Conservation (phyloP, 345 rosid species). For the Euphorbia lathyris region DNA sequence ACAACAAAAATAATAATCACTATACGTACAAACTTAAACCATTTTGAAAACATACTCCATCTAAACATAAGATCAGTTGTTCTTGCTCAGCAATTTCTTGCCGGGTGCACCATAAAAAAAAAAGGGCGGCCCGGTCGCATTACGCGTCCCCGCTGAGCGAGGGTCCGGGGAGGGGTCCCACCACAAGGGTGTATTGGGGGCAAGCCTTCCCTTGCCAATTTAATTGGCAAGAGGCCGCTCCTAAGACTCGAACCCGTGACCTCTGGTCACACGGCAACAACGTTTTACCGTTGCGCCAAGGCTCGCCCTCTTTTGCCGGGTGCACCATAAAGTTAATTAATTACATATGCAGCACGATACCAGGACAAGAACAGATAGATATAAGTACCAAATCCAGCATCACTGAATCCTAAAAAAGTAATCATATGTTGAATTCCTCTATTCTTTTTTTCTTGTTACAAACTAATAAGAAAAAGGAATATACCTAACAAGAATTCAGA, state of each 20-base stretch:
- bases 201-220: too few species aligned
- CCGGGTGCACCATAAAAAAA: background rate
- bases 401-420: background rate
- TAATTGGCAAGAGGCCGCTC: too few species aligned
- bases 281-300: too few species aligned
- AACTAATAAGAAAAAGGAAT: background rate
- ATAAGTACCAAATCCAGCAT: background rate
- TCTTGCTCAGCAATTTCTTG: background rate
- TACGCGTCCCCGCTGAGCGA: too few species aligned
- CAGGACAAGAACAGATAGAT: background rate
- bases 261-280: too few species aligned
- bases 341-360: background rate
- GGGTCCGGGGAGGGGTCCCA: too few species aligned
- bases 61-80: background rate
- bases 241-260: too few species aligned
- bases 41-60: background rate
- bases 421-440: background rate
- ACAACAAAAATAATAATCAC: constrained; percentile 3
- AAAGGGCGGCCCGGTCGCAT: too few species aligned
- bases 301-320: too few species aligned
- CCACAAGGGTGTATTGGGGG: too few species aligned
- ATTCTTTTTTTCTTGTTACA: background rate
- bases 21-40: background rate
- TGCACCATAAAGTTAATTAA: background rate
- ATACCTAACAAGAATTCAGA: background rate